Evolutionary conservation across 805 yeast genomes (phyloP).

Genomic region (Brettanomyces bruxellensis): DNA sequence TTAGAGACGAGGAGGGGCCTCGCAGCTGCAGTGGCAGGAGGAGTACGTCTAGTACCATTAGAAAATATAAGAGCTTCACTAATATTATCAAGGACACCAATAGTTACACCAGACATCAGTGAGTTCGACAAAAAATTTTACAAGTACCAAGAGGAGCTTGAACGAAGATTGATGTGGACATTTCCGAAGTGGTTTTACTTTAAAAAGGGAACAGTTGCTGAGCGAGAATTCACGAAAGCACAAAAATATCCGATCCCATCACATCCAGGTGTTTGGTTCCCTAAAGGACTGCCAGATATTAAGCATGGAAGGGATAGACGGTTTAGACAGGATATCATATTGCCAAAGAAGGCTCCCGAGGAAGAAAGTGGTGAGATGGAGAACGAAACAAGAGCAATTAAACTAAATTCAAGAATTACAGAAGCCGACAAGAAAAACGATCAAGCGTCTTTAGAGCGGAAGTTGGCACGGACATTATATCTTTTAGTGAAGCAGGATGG

Average conservation of each 20-base stretch:
- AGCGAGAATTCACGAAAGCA: constrained; percentile 64
- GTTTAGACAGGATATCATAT: constrained; percentile 62
- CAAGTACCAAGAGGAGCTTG: constrained; percentile 76
- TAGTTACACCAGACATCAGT: constrained; percentile 69
- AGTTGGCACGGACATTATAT: constrained; percentile 71
- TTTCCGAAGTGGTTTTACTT: constrained; percentile 91
- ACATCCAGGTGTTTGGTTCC: constrained; percentile 69
- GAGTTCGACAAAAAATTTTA: constrained; percentile 69
- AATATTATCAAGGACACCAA: constrained; percentile 72
- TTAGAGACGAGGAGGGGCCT: no score
- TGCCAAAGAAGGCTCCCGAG: constrained; percentile 56
- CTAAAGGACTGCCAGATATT: constrained; percentile 78
- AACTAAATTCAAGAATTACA: constrained; percentile 63
- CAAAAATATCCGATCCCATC: constrained; percentile 69
- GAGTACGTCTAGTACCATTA: no score
- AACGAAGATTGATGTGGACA: constrained; percentile 93
- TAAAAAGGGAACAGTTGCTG: constrained; percentile 82
- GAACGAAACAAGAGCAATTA: constrained; percentile 59
- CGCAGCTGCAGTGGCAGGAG: no score
- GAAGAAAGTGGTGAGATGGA: constrained; percentile 28
- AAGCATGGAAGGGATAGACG: constrained; percentile 86
- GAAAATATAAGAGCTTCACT: constrained; percentile 37
- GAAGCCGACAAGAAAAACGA: constrained; percentile 65
- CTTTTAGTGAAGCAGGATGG: constrained; percentile 44
- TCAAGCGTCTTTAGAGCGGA: constrained; percentile 63